These are phyloP conservation scores for Hippophae rhamnoides DNA, from an alignment of 306 rosid genomes.

Conservation along the genomic window DNA sequence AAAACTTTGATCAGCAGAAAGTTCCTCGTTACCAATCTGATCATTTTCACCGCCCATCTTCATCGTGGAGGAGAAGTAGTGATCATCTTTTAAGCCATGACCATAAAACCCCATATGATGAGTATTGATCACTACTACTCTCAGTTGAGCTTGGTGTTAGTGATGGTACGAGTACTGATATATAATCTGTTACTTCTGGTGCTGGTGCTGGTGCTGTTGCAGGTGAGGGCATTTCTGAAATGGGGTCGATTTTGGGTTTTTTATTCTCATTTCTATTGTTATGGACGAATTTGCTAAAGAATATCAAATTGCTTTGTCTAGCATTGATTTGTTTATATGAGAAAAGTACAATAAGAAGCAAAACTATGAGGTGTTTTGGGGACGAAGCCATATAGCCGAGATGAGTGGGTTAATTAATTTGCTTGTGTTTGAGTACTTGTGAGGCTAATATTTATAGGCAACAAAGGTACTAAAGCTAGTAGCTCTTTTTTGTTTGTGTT, in stretches of 20 bases:
- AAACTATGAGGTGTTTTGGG: constrained; percentile 23
- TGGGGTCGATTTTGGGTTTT: constrained; percentile 6
- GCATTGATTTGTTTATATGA: constrained; percentile 47
- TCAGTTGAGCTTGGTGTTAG: too few species aligned
- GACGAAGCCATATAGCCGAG: constrained; percentile 24
- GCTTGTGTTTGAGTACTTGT: background rate
- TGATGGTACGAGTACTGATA: too few species aligned
- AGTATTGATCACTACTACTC: too few species aligned
- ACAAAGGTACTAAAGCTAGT: too few species aligned
- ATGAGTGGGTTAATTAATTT: background rate
- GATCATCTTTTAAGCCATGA: too few species aligned
- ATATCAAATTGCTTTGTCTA: constrained; percentile 33
- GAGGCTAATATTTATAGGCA: too few species aligned
- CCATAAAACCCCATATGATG: too few species aligned
- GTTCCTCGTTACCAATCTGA: too few species aligned
- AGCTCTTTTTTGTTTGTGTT: too few species aligned
- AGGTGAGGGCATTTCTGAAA: constrained; percentile 11
- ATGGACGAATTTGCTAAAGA: constrained; percentile 39
- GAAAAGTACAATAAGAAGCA: constrained; percentile 27
- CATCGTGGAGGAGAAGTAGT: too few species aligned
- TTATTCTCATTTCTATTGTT: constrained; percentile 6
- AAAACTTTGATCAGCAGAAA: too few species aligned
- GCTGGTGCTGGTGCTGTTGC: constrained; percentile 15
- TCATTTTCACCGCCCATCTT: too few species aligned
- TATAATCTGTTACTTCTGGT: constrained; percentile 10